These are phyloP conservation scores for Phlebopus sp. DNA, from an alignment of 1,284 basidiomycete species.

Conservation along the genomic window DNA sequence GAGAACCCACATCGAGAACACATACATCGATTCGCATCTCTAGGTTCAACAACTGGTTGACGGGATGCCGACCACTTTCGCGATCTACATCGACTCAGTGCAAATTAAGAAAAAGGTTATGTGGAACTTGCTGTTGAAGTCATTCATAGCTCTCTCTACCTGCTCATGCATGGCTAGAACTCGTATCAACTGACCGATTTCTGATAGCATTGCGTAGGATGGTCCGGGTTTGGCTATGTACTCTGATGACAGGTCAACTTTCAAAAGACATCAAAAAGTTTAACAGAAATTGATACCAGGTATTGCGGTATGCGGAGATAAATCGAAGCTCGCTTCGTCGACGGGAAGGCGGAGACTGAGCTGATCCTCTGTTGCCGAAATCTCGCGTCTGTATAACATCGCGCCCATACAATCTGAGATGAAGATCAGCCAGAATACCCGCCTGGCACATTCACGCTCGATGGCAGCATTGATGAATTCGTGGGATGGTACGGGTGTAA, in stretches of 20 bases:
- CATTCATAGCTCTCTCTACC: conserved; percentile 49
- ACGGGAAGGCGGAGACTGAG: conserved; percentile 65
- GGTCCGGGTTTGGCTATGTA: conserved; percentile 62
- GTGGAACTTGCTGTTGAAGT: conserved; percentile 24
- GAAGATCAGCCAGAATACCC: conserved; percentile 76
- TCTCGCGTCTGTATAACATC: conserved; percentile 49
- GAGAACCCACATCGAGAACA: conserved; percentile 1
- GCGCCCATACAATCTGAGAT: conserved; percentile 49
- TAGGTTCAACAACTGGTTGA: conserved; percentile 24
- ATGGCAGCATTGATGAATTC: conserved; percentile 57
- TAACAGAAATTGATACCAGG: conserved; percentile 47
- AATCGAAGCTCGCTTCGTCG: conserved; percentile 75
- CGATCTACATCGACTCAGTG: conserved; percentile 18
- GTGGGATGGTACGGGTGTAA: conserved; percentile 46
- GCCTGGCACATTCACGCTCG: conserved; percentile 68
- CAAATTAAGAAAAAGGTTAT: not conserved
- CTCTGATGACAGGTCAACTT: conserved; percentile 40
- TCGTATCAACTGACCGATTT: conserved; percentile 70
- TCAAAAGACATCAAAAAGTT: conserved; percentile 5
- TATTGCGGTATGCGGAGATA: conserved; percentile 55
- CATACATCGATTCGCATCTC: conserved; percentile 26
- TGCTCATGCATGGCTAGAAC: conserved; percentile 60
- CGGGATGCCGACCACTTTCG: conserved; percentile 21
- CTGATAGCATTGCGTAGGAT: conserved; percentile 41
- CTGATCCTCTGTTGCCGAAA: conserved; percentile 50